Conservation (phyloP, 1,284 basidiomycete species). For the Apiotrichum montevideense region DNA sequence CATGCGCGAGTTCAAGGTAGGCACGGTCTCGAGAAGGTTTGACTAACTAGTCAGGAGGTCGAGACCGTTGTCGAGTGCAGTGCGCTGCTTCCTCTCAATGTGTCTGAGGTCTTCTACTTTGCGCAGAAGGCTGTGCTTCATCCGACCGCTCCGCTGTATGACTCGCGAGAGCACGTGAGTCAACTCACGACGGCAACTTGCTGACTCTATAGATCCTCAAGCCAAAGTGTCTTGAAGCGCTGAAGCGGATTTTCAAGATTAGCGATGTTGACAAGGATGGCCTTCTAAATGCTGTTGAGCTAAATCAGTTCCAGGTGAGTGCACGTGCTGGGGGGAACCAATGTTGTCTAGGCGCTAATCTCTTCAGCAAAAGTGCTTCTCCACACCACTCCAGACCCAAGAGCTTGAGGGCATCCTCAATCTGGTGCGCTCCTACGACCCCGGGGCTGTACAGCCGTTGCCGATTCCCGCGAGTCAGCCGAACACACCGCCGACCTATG, state of each 20-base stretch:
- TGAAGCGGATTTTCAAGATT: slow-evolving; percentile 90
- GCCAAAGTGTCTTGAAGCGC: slow-evolving; percentile 80
- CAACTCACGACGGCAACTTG: no score
- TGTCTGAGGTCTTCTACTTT: slow-evolving; percentile 98
- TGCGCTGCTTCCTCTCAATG: slow-evolving; percentile 79
- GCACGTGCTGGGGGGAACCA: no score
- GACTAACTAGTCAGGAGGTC: slow-evolving; percentile 62
- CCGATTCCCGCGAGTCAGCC: slow-evolving; percentile 16
- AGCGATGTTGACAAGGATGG: slow-evolving; percentile 95
- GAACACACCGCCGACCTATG: slow-evolving; percentile 2
- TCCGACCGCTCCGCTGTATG: slow-evolving; percentile 94
- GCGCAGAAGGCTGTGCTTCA: slow-evolving; percentile 97
- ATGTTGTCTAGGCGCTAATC: not conserved
- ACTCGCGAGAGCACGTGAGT: slow-evolving; percentile 82
- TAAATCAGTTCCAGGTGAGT: slow-evolving; percentile 91
- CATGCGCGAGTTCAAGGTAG: slow-evolving; percentile 94
- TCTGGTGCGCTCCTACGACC: slow-evolving; percentile 67
- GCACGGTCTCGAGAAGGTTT: not conserved
- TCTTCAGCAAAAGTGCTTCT: slow-evolving; percentile 81
- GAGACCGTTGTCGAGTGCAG: slow-evolving; percentile 98
- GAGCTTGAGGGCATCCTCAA: slow-evolving; percentile 88
- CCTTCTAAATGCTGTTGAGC: slow-evolving; percentile 77
- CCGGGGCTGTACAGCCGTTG: slow-evolving; percentile 39
- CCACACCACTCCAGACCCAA: slow-evolving; percentile 81
- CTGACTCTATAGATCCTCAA: slow-evolving; percentile 54